A percentile compares a stretch with the other conserved stretches of the same genome.
Evolutionary conservation across 2,329 filamentous ascomycete genomes (phyloP).

Genomic region (Trichoderma gracile): DNA sequence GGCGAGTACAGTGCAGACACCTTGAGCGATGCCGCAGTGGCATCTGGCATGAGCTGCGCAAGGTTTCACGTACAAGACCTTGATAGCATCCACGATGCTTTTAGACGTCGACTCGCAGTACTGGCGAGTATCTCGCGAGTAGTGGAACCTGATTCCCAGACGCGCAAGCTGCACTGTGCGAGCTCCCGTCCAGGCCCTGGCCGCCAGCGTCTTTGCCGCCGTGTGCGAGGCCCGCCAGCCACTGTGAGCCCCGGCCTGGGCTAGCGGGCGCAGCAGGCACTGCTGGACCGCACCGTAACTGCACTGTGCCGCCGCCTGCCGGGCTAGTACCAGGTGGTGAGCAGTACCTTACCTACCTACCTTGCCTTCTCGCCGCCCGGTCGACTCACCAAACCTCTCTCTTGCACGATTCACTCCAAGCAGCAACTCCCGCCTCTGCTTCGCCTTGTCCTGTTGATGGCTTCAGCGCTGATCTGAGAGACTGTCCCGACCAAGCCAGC

Average conservation of each 20-base stretch:
- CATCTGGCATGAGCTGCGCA: background rate
- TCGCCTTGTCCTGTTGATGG: slow-evolving; percentile 10
- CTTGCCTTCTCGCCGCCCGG: slow-evolving; percentile 18
- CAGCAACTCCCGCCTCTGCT: slow-evolving; percentile 24
- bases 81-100: slow-evolving; percentile 1
- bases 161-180: slow-evolving; percentile 13
- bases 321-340: background rate
- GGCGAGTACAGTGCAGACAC: background rate
- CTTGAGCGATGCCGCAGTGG: background rate
- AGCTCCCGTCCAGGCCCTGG: slow-evolving; percentile 9
- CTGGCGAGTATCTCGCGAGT: background rate
- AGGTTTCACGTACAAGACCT: too few relatives aligned
- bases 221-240: slow-evolving; percentile 7
- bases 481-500: slow-evolving; percentile 23
- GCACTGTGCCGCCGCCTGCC: slow-evolving; percentile 25
- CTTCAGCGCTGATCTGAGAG: slow-evolving; percentile 31
- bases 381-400: slow-evolving; percentile 31
- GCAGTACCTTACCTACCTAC: too few relatives aligned
- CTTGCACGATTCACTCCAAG: slow-evolving; percentile 31
- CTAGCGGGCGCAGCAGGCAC: slow-evolving; percentile 25
- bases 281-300: slow-evolving; percentile 16
- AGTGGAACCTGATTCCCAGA: background rate
- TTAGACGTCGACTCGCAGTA: background rate
- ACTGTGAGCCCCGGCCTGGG: slow-evolving; percentile 23
- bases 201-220: slow-evolving; percentile 5